Evolutionary conservation across 164 flowering plant species (phyloP).

Genomic region (grape (Vitis vinifera)): DNA sequence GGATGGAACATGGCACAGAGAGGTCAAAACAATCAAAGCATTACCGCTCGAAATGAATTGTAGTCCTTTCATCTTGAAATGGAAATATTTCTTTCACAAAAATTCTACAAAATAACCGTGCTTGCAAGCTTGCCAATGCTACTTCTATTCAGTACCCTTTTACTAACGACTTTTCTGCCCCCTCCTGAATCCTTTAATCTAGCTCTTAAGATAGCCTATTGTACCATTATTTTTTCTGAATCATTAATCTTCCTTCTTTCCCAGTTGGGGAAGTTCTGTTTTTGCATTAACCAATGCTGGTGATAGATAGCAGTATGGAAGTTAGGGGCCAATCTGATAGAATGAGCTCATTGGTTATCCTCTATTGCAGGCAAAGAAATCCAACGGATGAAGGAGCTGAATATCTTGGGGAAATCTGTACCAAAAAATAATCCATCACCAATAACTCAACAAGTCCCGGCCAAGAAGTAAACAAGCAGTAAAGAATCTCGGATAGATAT

Average conservation of each 20-base stretch:
- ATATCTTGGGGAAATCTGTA: constrained; percentile 25
- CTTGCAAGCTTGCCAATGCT: neutral
- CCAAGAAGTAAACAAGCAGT: neutral
- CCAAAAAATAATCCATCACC: neutral
- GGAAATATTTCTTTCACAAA: too few relatives aligned
- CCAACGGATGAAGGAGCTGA: constrained; percentile 26
- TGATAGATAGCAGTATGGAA: neutral
- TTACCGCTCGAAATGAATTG: too few relatives aligned
- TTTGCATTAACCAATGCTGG: neutral
- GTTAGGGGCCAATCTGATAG: neutral
- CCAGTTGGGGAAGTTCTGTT: too few relatives aligned
- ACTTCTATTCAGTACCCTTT: neutral
- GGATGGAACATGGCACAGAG: too few relatives aligned
- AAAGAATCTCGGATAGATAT: neutral
- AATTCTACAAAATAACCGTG: too few relatives aligned
- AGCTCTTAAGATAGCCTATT: too few relatives aligned
- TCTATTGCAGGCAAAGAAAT: constrained; percentile 32
- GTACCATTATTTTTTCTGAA: too few relatives aligned
- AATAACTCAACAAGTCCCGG: neutral
- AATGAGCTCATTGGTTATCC: neutral
- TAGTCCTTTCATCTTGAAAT: too few relatives aligned
- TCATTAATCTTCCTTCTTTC: too few relatives aligned
- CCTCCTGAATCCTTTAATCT: too few relatives aligned
- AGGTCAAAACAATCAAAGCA: too few relatives aligned
- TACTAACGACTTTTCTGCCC: too few relatives aligned